A percentile compares a stretch with the other conserved stretches of the same genome.
Evolutionary conservation across 2,329 filamentous ascomycete genomes (phyloP).

Genomic region (Cladosporium sphaerospermum): DNA sequence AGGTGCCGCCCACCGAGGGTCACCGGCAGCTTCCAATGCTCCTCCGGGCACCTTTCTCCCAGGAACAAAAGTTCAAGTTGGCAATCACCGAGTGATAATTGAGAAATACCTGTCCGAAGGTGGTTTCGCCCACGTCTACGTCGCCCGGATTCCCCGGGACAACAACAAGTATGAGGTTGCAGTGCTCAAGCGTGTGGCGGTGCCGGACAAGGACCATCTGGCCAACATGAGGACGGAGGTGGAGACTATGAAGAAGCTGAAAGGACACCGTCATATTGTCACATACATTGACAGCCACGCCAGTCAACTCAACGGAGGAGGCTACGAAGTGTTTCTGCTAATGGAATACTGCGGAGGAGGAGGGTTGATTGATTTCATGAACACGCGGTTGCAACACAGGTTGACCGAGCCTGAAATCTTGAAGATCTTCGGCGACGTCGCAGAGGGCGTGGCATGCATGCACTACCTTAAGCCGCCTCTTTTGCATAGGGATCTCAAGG

Average conservation of each 20-base stretch:
- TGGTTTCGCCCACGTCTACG: conserved; percentile 96
- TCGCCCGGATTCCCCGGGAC: conserved; percentile 76
- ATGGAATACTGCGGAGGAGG: conserved; percentile 98
- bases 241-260: conserved; percentile 99
- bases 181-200: conserved; percentile 89
- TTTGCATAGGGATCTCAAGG: conserved; percentile 90
- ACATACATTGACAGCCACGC: conserved; percentile 98
- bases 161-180: conserved; percentile 73
- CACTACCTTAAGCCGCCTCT: conserved; percentile 94
- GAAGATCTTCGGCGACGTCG: conserved; percentile 92
- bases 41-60: conserved; percentile 75
- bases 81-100: conserved; percentile 84
- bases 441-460: conserved; percentile 96
- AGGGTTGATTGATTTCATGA: conserved; percentile 98
- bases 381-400: conserved; percentile 90
- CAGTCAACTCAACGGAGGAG: conserved; percentile 83
- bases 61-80: conserved; percentile 95
- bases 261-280: conserved; percentile 92
- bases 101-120: conserved; percentile 97
- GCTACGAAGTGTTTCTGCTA: conserved; percentile 94
- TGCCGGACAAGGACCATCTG: conserved; percentile 90
- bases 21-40: conserved; percentile 18
- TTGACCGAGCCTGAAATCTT: conserved; percentile 96
- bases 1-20: conserved; percentile 2
- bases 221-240: conserved; percentile 97